Percentiles rank a stretch among this genome's conserved stretches.
These are phyloP conservation scores for Sapria himalayana DNA, from an alignment of 345 rosid genomes.

Conservation along the genomic window DNA sequence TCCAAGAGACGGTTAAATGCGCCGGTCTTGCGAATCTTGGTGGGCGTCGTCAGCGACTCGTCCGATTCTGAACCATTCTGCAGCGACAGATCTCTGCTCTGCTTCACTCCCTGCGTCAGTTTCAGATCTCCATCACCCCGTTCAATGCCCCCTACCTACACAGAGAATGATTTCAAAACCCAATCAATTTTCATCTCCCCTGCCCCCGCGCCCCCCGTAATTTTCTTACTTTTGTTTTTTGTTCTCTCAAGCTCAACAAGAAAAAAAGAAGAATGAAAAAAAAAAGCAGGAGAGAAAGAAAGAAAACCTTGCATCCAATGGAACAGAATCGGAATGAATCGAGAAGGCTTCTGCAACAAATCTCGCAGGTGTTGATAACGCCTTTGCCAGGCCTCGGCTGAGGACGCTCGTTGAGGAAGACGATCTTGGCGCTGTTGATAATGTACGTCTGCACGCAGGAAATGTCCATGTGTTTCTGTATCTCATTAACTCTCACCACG, in stretches of 20 bases:
- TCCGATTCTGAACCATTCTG: slow-evolving; percentile 46
- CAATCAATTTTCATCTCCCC: too few relatives aligned
- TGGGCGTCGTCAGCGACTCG: slow-evolving; percentile 54
- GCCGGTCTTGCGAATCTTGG: slow-evolving; percentile 35
- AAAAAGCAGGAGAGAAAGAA: neutral
- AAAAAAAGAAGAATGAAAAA: neutral
- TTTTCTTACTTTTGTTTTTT: too few relatives aligned
- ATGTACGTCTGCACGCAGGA: slow-evolving; percentile 74
- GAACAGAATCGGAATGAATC: slow-evolving; percentile 92
- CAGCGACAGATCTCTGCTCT: slow-evolving; percentile 17
- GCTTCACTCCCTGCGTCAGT: slow-evolving; percentile 32
- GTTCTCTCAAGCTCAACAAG: too few relatives aligned
- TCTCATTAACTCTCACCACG: slow-evolving; percentile 81
- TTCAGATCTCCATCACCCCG: slow-evolving; percentile 41
- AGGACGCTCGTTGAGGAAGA: slow-evolving; percentile 72
- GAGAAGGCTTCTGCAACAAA: slow-evolving; percentile 71
- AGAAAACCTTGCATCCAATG: slow-evolving; percentile 61
- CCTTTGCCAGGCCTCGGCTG: slow-evolving; percentile 91
- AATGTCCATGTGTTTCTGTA: slow-evolving; percentile 67
- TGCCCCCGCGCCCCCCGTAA: too few relatives aligned
- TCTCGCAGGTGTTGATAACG: slow-evolving; percentile 73
- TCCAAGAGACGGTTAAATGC: slow-evolving; percentile 43
- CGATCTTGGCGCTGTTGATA: slow-evolving; percentile 81
- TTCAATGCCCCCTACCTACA: slow-evolving; percentile 67
- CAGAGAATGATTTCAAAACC: too few relatives aligned